Conservation (phyloP, 2,329 filamentous ascomycete genomes). For the Paramyrothecium sp. region DNA sequence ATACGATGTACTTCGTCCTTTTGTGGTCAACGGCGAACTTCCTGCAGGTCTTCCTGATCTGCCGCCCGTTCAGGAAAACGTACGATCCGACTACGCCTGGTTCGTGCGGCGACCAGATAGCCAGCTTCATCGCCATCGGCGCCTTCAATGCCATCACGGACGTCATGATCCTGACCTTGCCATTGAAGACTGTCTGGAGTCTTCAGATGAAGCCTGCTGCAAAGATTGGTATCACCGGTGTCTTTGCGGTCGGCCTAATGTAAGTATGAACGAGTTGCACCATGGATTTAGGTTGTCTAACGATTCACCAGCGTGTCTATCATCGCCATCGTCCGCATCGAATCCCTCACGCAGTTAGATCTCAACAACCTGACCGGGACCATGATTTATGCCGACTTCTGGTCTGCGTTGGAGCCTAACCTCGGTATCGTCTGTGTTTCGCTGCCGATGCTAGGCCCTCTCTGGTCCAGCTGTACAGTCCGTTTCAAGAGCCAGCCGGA, state of each 20-base stretch:
- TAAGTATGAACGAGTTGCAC: constrained; percentile 12
- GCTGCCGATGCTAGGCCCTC: constrained; percentile 17
- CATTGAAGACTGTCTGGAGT: constrained; percentile 32
- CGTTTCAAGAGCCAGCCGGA: background rate
- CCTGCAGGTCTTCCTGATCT: constrained; percentile 22
- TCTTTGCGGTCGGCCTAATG: constrained; percentile 26
- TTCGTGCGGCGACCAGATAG: constrained; percentile 33
- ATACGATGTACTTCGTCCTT: constrained; percentile 25
- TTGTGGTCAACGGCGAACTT: constrained; percentile 21
- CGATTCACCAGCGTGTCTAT: constrained; percentile 13
- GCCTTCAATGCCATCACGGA: constrained; percentile 38
- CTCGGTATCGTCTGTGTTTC: constrained; percentile 19
- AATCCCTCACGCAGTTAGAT: constrained; percentile 15
- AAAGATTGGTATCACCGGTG: constrained; percentile 24
- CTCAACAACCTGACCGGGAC: constrained; percentile 19
- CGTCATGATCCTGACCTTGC: constrained; percentile 33
- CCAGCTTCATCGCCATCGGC: constrained; percentile 36
- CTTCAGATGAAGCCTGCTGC: constrained; percentile 28
- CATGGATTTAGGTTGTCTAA: background rate
- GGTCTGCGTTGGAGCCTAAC: constrained; percentile 15
- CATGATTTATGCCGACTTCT: constrained; percentile 20
- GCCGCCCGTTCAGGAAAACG: constrained; percentile 18
- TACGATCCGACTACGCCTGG: constrained; percentile 22
- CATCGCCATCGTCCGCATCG: constrained; percentile 19
- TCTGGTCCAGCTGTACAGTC: background rate